Conservation (phyloP, 345 rosid genomes). For the Stellera chamaejasme region DNA sequence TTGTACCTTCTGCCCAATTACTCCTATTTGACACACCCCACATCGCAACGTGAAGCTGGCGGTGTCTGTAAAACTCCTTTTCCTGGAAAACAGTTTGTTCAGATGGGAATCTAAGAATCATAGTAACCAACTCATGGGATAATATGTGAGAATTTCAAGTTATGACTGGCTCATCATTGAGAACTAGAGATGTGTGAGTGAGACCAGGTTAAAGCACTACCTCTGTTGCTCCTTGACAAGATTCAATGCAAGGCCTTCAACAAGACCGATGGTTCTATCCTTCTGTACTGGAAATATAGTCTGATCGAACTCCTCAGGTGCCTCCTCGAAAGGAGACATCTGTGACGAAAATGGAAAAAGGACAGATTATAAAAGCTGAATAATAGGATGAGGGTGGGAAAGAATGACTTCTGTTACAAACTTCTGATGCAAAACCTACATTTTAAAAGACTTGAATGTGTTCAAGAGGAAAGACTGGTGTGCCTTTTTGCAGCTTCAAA, state of each 20-base stretch:
- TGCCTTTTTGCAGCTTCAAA: neutral
- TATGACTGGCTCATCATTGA: too few relatives aligned
- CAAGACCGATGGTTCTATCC: conserved; percentile 54
- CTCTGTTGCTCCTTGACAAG: conserved; percentile 77
- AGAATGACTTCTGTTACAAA: too few relatives aligned
- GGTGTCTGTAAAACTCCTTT: conserved; percentile 74
- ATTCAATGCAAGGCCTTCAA: conserved; percentile 47
- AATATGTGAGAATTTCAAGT: too few relatives aligned
- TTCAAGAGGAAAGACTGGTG: too few relatives aligned
- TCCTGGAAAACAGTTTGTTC: conserved; percentile 30
- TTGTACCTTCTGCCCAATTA: conserved; percentile 77
- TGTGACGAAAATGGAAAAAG: conserved; percentile 7
- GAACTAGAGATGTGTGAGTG: too few relatives aligned
- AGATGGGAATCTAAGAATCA: too few relatives aligned
- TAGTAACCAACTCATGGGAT: too few relatives aligned
- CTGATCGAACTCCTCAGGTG: conserved; percentile 91
- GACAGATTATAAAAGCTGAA: too few relatives aligned
- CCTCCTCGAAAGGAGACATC: conserved; percentile 78
- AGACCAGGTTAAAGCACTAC: conserved; percentile 18
- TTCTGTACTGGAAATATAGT: conserved; percentile 56
- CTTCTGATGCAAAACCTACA: too few relatives aligned
- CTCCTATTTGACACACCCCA: conserved; percentile 91
- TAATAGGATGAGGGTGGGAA: too few relatives aligned
- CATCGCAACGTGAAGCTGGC: conserved; percentile 84
- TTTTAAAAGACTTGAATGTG: too few relatives aligned